Evolutionary conservation across 768 basidiomycete species (phyloP), one percentile per base, ranked within the genome.

Genomic region (Suillus cothurnatus): DNA sequence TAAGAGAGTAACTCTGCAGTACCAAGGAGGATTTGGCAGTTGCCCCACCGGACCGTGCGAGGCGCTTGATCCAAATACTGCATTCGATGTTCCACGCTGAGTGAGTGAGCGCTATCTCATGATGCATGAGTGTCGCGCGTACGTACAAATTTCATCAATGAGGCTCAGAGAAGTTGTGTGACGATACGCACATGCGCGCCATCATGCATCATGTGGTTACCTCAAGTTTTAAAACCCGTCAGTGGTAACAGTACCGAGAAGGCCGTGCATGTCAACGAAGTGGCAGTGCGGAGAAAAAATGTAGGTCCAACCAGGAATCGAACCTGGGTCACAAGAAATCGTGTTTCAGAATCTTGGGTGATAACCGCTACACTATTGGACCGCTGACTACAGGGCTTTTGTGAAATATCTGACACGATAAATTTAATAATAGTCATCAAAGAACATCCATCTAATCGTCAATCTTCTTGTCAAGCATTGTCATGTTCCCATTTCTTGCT

Each of bases 401-500:
- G 1, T 32, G 1, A 34, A 0, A 2, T 4, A 55, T 21, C 0
- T 34, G 21, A 34, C 12, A 15, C 12, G 2, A 34, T 7, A 0
- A 14, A 14, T 55, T 12, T 8, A 26, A 45, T 9, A 26, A 8
- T 28, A n/a, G 28, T 52, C 45, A 61, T 34, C 15, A 61, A 32
- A 19, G 34, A 15, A 56, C 28, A 36, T 34, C 21, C 19, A 57
- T 58, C 36, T 36, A 56, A 38, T 38, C 36, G 36, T 26, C 36
- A 36, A 58, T 19, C 31, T 32, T 5, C 32, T 62, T 31, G 23
- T 28, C 41, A 38, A 50, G 34, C 26, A 59, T 39, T 28, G 14
- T 53, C 60, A 86, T 85, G 84, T 73, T 81, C 56, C 77, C 81
- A 47, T 89, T 91, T 75, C 71, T 91, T 45, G 88, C 88, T 43